Conservation (phyloP, 106 monocot genomes). For the Dioscorea alata region DNA sequence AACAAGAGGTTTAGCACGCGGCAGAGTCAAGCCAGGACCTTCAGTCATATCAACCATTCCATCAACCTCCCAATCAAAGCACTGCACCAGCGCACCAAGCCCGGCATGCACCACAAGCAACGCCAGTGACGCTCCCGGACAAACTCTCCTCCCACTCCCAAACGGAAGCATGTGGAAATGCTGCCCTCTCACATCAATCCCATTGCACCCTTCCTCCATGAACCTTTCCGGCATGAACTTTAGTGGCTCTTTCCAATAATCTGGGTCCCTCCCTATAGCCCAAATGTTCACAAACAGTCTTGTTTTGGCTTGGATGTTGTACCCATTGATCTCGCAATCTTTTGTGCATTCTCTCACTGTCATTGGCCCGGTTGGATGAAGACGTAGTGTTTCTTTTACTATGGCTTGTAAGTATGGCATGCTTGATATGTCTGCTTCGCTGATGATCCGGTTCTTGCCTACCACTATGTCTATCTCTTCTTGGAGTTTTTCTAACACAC, state of each 20-base stretch:
- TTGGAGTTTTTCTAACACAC: neutral
- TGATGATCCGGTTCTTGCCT: slow-evolving; percentile 2
- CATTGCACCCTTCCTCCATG: neutral
- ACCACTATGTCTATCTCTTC: slow-evolving; percentile 10
- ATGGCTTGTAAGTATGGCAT: slow-evolving; percentile 14
- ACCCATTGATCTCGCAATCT: neutral
- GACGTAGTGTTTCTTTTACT: neutral
- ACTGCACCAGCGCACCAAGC: slow-evolving; percentile 41
- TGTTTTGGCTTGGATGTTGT: slow-evolving; percentile 11
- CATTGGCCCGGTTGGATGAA: slow-evolving; percentile 13
- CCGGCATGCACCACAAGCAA: slow-evolving; percentile 32
- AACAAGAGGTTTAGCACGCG: neutral
- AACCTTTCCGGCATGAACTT: slow-evolving; percentile 30
- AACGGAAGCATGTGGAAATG: slow-evolving; percentile 33
- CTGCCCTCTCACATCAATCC: slow-evolving; percentile 21
- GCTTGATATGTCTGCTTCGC: slow-evolving; percentile 2
- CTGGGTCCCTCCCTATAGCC: slow-evolving; percentile 19
- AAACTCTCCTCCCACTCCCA: slow-evolving; percentile 48
- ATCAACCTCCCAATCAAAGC: slow-evolving; percentile 29
- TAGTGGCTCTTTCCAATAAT: slow-evolving; percentile 12
- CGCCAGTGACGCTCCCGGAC: slow-evolving; percentile 39
- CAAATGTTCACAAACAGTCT: slow-evolving; percentile 11
- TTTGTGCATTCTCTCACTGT: neutral
- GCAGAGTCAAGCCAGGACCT: neutral
- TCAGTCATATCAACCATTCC: neutral